These are phyloP conservation scores for Puccinia polysora DNA, from an alignment of 1,284 basidiomycete genomes.

Conservation along the genomic window DNA sequence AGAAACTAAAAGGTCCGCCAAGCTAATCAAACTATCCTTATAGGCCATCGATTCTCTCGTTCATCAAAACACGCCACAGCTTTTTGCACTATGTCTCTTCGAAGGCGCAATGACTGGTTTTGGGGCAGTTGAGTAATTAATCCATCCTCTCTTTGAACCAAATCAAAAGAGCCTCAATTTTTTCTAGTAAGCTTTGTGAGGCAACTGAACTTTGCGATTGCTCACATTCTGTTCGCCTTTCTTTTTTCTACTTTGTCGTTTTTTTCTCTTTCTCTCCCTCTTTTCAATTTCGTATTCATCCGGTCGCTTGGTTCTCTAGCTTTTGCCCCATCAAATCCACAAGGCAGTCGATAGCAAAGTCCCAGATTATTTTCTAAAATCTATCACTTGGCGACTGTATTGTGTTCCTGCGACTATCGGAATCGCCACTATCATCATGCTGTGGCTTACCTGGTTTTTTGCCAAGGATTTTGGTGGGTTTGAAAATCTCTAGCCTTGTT, in stretches of 20 bases:
- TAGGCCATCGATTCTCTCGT: slow-evolving; percentile 36
- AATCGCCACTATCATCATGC: slow-evolving; percentile 13
- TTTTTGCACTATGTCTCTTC: slow-evolving; percentile 32
- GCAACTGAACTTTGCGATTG: too few relatives aligned
- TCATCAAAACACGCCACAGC: slow-evolving; percentile 24
- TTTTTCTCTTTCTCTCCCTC: not conserved
- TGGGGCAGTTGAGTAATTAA: slow-evolving; percentile 10
- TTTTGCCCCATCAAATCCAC: slow-evolving; percentile 30
- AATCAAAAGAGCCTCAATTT: not conserved
- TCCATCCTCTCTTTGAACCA: not conserved
- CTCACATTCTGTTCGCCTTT: too few relatives aligned
- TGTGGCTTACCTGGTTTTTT: slow-evolving; percentile 36
- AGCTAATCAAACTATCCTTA: not conserved
- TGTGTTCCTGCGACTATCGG: slow-evolving; percentile 27
- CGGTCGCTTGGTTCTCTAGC: not conserved
- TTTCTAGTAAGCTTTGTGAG: not conserved
- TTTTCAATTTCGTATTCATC: too few relatives aligned
- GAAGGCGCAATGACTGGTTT: slow-evolving; percentile 30
- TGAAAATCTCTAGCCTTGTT: not conserved
- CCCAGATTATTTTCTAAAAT: not conserved
- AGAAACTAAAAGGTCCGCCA: not conserved
- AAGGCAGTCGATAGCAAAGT: not conserved
- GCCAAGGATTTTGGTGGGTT: slow-evolving; percentile 27
- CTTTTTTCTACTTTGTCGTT: not conserved
- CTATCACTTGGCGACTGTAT: slow-evolving; percentile 15